Evolutionary conservation across 768 basidiomycete species (phyloP).

Genomic region (Boletus tomentosulus): DNA sequence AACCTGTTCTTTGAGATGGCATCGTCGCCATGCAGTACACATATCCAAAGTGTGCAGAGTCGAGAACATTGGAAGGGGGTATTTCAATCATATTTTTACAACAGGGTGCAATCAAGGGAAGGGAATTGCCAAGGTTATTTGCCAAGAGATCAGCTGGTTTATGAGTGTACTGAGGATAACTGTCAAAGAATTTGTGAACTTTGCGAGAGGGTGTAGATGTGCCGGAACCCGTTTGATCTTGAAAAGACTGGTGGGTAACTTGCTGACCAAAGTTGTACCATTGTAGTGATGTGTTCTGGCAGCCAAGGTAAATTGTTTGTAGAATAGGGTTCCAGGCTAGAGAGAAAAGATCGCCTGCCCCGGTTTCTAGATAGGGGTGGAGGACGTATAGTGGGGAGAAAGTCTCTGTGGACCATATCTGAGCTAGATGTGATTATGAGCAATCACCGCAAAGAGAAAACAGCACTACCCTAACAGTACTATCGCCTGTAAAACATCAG

Average conservation of each 20-base stretch:
- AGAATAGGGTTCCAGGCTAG: slow-evolving; percentile 68
- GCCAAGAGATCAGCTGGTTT: slow-evolving; percentile 66
- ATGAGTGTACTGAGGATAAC: slow-evolving; percentile 71
- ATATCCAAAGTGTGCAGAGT: slow-evolving; percentile 93
- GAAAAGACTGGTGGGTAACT: not conserved
- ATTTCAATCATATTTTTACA: slow-evolving; percentile 42
- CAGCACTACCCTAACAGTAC: slow-evolving; percentile 69
- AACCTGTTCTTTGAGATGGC: slow-evolving; percentile 37
- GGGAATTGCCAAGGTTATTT: slow-evolving; percentile 44
- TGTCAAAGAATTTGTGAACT: slow-evolving; percentile 90
- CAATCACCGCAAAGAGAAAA: not conserved
- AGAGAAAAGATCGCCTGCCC: slow-evolving; percentile 85
- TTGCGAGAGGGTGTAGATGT: slow-evolving; percentile 41
- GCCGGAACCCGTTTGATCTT: slow-evolving; percentile 24
- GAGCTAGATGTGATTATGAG: slow-evolving; percentile 5
- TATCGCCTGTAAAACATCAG: slow-evolving; percentile 57
- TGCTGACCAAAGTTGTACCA: slow-evolving; percentile 64
- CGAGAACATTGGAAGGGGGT: slow-evolving; percentile 65
- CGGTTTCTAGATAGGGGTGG: slow-evolving; percentile 72
- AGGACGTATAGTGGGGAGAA: slow-evolving; percentile 68
- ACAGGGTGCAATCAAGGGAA: slow-evolving; percentile 30
- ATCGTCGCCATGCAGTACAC: slow-evolving; percentile 75
- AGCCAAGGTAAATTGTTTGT: slow-evolving; percentile 79
- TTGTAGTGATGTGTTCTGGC: slow-evolving; percentile 90
- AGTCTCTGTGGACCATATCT: slow-evolving; percentile 81